phyloP scores from a whole-genome alignment of 768 basidiomycete genomes.

The Crucibulum laeve region DNA sequence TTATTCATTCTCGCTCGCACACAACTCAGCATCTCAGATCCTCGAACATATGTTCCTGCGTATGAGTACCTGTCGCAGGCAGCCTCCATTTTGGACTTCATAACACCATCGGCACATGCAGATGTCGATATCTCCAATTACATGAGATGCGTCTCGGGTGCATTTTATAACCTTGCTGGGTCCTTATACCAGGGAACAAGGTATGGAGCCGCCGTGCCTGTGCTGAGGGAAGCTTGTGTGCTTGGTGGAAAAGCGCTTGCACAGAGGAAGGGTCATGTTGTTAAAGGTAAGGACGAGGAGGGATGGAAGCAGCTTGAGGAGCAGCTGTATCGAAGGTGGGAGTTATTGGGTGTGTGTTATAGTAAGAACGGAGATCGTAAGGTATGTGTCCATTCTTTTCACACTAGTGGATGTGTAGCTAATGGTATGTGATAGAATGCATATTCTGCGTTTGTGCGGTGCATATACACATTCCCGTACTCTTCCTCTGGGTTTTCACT shows the following conservation, averaged over 20 bases:
- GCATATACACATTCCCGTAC: conserved; percentile 54
- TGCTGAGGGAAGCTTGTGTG: conserved; percentile 57
- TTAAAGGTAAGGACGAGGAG: conserved; percentile 22
- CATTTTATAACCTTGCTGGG: conserved; percentile 65
- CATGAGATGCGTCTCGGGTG: conserved; percentile 66
- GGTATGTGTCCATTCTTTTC: conserved; percentile 34
- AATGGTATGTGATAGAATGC: conserved; percentile 42
- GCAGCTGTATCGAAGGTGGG: conserved; percentile 70
- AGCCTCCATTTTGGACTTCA: conserved; percentile 22
- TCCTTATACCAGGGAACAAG: conserved; percentile 63
- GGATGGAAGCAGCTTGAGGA: conserved; percentile 61
- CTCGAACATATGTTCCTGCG: conserved; percentile 40
- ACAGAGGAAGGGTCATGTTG: conserved; percentile 2
- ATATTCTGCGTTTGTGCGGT: conserved; percentile 49
- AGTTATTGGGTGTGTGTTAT: conserved; percentile 76
- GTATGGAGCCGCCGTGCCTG: conserved; percentile 62
- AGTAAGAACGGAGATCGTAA: conserved; percentile 73
- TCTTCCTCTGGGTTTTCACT: conserved; percentile 30
- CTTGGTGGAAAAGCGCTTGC: conserved; percentile 46
- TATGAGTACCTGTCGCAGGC: conserved; percentile 46
- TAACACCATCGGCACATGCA: conserved; percentile 9
- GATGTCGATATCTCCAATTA: conserved; percentile 44
- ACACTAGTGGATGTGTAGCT: background rate
- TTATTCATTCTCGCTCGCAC: conserved; percentile 50
- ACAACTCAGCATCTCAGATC: conserved; percentile 32